phyloP scores from a whole-genome alignment of 257 asterid species.

The Solanum ossicruentum region DNA sequence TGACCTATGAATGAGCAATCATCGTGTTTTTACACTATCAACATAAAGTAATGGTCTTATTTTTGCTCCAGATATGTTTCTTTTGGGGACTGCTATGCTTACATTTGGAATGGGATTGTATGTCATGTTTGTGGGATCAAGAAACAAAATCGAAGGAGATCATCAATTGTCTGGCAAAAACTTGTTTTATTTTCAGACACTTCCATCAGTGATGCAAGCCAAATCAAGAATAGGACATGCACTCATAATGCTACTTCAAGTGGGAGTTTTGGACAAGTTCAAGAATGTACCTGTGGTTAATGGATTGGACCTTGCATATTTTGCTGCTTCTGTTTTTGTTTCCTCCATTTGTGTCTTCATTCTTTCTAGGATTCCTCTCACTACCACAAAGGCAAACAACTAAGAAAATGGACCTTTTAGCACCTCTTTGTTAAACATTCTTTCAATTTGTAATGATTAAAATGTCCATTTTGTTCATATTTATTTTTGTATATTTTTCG shows the following conservation, averaged over 20 bases:
- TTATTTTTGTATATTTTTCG: neutral
- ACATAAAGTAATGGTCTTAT: neutral
- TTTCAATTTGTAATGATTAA: neutral
- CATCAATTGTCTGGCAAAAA: conserved; percentile 7
- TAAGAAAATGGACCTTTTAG: neutral
- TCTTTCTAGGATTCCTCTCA: conserved; percentile 42
- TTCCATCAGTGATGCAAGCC: conserved; percentile 48
- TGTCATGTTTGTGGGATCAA: conserved; percentile 55
- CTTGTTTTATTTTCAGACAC: conserved; percentile 22
- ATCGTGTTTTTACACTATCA: neutral
- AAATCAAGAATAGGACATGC: conserved; percentile 81
- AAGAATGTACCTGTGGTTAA: conserved; percentile 41
- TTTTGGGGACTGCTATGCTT: conserved; percentile 75
- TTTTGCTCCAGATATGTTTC: conserved; percentile 53
- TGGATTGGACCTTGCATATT: conserved; percentile 66
- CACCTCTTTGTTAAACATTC: neutral
- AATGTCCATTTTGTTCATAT: neutral
- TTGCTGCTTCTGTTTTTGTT: conserved; percentile 52
- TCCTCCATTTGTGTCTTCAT: conserved; percentile 58
- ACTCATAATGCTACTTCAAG: conserved; percentile 66
- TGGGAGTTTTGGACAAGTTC: conserved; percentile 67
- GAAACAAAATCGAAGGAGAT: neutral
- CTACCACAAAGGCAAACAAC: neutral
- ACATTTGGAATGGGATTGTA: conserved; percentile 56
- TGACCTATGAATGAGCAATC: neutral